These are phyloP conservation scores for Polysphondylium violaceum DNA, from an alignment of 78 protist genomes.

Conservation along the genomic window DNA sequence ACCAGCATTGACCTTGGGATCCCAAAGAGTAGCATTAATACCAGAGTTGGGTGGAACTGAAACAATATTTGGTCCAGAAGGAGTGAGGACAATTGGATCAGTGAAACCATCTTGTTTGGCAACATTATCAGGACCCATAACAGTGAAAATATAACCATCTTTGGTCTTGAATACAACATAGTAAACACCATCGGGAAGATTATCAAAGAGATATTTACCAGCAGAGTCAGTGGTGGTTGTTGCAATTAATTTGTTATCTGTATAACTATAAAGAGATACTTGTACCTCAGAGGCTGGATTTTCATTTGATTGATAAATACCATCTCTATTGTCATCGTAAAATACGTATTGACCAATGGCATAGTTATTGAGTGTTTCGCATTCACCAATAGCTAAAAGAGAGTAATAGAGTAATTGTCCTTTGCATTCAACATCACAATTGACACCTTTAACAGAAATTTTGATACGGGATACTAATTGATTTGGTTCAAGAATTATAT, in stretches of 20 bases:
- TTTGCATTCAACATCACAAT: constrained; percentile 27
- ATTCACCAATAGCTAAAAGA: constrained; percentile 13
- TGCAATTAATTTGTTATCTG: not conserved
- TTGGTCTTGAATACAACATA: not conserved
- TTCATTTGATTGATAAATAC: not conserved
- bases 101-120: not conserved
- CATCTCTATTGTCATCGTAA: constrained; percentile 22
- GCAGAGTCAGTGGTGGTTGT: constrained; percentile 11
- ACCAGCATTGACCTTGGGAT: constrained; percentile 23
- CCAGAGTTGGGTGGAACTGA: not conserved
- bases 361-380: not conserved
- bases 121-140: constrained; percentile 27
- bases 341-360: constrained; percentile 35
- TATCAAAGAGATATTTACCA: constrained; percentile 36
- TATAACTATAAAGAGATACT: not conserved
- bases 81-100: not conserved
- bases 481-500: constrained; percentile 31
- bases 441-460: not conserved
- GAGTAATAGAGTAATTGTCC: constrained; percentile 36
- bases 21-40: constrained; percentile 36
- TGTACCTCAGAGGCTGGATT: not conserved
- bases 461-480: constrained; percentile 7
- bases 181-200: constrained; percentile 21
- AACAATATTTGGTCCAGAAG: not conserved
- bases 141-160: not conserved